These are phyloP conservation scores for Rhododendron kiyosumense DNA, from an alignment of 148 eudicot genomes.

Conservation along the genomic window DNA sequence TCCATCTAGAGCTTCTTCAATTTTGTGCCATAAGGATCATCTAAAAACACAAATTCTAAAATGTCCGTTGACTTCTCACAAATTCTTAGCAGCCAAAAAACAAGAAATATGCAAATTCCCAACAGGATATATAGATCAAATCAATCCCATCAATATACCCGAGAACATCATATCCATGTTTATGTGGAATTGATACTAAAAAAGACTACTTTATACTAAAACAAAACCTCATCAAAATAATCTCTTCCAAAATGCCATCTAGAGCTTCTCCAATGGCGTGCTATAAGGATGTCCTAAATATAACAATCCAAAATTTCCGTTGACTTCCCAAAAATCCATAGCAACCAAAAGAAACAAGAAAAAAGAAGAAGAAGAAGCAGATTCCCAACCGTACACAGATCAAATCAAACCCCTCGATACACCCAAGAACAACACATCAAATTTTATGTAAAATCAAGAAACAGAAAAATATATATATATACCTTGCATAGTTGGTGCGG, in stretches of 20 bases:
- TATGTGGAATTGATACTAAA: not conserved
- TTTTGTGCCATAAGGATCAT: not conserved
- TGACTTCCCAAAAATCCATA: not conserved
- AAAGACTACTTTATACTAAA: not conserved
- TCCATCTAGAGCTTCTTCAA: not conserved
- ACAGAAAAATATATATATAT: not conserved
- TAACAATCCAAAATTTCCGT: not conserved
- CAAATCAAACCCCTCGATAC: not conserved
- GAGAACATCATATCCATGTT: not conserved
- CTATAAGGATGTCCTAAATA: not conserved
- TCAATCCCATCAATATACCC: not conserved
- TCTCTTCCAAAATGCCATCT: not conserved
- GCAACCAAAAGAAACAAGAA: not conserved
- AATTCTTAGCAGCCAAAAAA: not conserved
- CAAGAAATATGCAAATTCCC: not conserved
- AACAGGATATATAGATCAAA: not conserved
- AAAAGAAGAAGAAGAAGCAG: not conserved
- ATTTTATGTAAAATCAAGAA: not conserved
- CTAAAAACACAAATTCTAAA: not conserved
- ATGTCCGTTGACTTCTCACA: not conserved
- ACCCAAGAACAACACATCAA: not conserved
- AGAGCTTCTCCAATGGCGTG: not conserved
- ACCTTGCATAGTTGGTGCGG: slow-evolving; percentile 33
- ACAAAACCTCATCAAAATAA: not conserved
- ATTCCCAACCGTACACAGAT: not conserved